These are phyloP conservation scores for Orbilia ellipsospora DNA, from an alignment of 2,329 filamentous ascomycete species.

Conservation along the genomic window DNA sequence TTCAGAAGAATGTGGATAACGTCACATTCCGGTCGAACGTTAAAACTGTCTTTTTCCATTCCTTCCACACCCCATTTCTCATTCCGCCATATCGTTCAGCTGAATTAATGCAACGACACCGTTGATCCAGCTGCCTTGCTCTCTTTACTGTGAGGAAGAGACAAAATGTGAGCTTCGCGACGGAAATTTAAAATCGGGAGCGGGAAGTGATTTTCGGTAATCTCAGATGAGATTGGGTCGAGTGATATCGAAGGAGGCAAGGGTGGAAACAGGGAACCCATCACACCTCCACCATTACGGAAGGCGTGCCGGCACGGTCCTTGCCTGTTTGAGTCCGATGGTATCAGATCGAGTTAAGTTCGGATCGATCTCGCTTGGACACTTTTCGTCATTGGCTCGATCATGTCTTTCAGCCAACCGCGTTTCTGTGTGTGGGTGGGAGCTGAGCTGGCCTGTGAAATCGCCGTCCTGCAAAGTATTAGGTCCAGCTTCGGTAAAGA, in stretches of 20 bases:
- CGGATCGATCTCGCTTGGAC: conserved; percentile 51
- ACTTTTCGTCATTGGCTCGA: conserved; percentile 13
- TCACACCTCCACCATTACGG: conserved; percentile 27
- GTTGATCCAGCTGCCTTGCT: not conserved
- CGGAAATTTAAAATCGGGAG: conserved; percentile 53
- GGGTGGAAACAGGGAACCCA: conserved; percentile 40
- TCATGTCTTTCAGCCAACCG: conserved; percentile 20
- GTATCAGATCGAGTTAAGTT: conserved; percentile 46
- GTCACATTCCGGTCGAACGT: conserved; percentile 50
- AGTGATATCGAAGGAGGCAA: conserved; percentile 35
- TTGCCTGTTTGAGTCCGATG: conserved; percentile 41
- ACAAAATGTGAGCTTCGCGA: conserved; percentile 27
- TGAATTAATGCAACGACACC: conserved; percentile 6
- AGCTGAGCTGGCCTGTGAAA: not conserved
- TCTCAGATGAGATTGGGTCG: conserved; percentile 50
- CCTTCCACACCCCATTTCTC: not conserved
- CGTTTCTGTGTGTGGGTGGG: not conserved
- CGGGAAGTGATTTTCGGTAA: conserved; percentile 56
- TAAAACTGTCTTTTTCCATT: conserved; percentile 12
- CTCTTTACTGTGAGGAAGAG: not conserved
- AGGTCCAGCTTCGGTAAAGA: no score
- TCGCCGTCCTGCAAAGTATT: no score
- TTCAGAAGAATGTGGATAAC: conserved; percentile 21
- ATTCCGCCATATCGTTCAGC: conserved; percentile 1
- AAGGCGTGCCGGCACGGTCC: conserved; percentile 52